Base-by-base conservation (phyloP, 139 green algal species). In the Tetraselmis striata region DNA sequence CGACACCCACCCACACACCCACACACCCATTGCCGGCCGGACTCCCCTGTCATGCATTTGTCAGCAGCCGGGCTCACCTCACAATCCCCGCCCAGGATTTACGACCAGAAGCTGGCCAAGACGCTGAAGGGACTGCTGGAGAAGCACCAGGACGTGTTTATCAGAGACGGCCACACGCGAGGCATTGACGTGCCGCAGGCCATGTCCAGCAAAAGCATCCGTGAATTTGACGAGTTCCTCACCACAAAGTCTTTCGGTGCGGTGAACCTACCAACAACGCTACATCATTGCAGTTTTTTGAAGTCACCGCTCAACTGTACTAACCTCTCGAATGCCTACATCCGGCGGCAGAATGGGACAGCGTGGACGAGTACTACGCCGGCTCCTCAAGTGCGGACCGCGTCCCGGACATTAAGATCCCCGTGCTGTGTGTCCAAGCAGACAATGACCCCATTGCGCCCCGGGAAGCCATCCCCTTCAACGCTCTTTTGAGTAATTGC, bases 331-430 rank as follows among this genome's bases (percentile, higher is more conserved):
- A n/a, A n/a, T n/a, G n/a, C n/a, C n/a, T n/a, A n/a, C n/a, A n/a
- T n/a, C n/a, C n/a, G n/a, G 2, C 23, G 74, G 81, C 81, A 89
- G 92, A 84, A 28, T 98, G 93, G 93, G 80, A 81, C 2, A 84
- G 29, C 31, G 95, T 97, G 29, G 95, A 97, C 45, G 90, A 86
- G 0, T 98, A 98, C 92, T 98, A 98, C 82, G 90, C 85, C 2
- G 88, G 87, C 77, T 67, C 45, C 45, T 67, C 11, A 5, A 67
- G 45, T 18, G 45, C 45, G 45, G 45, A 67, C 45, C 45, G 45
- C 45, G 18, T 67, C 5, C 45, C 45, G 11, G 45, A 67, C 45
- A 67, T 67, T 18, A 67, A 67, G 18, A 18, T 67, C 11, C 45
- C 45, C 11, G 45, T 67, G 45, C 45, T 67, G 45, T 67, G 45